Evolutionary conservation across 495 filamentous ascomycete species (phyloP).

Genomic region (Geoglossum glabrum): DNA sequence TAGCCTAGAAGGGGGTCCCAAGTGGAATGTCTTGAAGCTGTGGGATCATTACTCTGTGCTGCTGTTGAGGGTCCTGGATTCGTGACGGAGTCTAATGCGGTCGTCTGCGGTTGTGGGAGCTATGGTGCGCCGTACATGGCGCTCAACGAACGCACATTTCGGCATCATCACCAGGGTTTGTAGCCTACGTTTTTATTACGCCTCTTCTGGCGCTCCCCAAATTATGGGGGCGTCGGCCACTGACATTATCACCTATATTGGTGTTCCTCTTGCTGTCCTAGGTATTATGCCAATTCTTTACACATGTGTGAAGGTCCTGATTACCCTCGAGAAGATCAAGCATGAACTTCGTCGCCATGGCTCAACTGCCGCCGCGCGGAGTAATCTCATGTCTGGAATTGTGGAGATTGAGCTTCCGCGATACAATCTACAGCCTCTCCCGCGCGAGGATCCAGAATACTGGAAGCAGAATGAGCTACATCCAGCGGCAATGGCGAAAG

Average conservation of each 20-base stretch:
- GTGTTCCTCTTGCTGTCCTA: conserved; percentile 42
- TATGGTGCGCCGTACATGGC: not conserved
- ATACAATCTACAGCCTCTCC: conserved; percentile 37
- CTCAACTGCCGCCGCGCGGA: conserved; percentile 35
- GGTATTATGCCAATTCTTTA: conserved; percentile 50
- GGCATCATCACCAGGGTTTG: not conserved
- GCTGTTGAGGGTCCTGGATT: not conserved
- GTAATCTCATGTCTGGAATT: conserved; percentile 39
- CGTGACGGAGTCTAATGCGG: not conserved
- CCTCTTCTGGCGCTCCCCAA: not conserved
- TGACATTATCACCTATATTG: conserved; percentile 33
- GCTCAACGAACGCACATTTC: not conserved
- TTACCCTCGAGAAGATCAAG: conserved; percentile 34
- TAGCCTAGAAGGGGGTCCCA: not conserved
- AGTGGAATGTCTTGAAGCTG: not conserved
- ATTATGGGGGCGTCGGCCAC: conserved; percentile 10
- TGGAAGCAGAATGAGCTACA: conserved; percentile 25
- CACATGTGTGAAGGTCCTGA: conserved; percentile 29
- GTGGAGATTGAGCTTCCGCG: conserved; percentile 46
- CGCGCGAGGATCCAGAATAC: conserved; percentile 33
- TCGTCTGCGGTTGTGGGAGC: not conserved
- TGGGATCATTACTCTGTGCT: not conserved
- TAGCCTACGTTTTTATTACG: not conserved
- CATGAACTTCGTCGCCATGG: conserved; percentile 31
- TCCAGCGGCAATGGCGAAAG: conserved; percentile 28